phyloP scores from a whole-genome alignment of 192 early-diverging fungal genomes.

The Linnemannia zychae region DNA sequence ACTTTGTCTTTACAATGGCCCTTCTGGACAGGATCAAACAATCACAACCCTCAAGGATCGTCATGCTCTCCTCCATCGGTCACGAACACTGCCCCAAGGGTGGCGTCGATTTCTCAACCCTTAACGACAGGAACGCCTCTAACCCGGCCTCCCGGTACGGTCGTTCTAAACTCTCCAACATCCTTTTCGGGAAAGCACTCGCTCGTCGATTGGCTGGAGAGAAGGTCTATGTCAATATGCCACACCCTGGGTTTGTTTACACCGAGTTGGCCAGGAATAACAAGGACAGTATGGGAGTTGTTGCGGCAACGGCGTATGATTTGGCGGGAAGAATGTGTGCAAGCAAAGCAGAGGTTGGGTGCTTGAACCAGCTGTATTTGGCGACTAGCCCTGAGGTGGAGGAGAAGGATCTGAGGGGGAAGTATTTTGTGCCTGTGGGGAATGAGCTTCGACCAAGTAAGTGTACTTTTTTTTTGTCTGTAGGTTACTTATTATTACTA shows the following conservation, averaged over 20 bases:
- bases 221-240: conserved; percentile 56
- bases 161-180: conserved; percentile 67
- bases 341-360: conserved; percentile 54
- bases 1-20: conserved; percentile 55
- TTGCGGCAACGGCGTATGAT: conserved; percentile 26
- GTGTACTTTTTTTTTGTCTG: neutral
- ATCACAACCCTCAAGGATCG: conserved; percentile 55
- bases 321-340: conserved; percentile 47
- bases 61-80: conserved; percentile 58
- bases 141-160: conserved; percentile 57
- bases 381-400: conserved; percentile 70
- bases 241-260: conserved; percentile 69
- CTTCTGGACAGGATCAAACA: conserved; percentile 47
- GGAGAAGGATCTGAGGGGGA: conserved; percentile 56
- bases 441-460: conserved; percentile 40
- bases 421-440: conserved; percentile 53
- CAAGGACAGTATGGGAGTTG: conserved; percentile 13
- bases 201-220: conserved; percentile 54
- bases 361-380: conserved; percentile 62
- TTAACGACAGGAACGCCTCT: conserved; percentile 52
- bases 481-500: too few relatives aligned
- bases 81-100: conserved; percentile 40
- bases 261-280: conserved; percentile 61
- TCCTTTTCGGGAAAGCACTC: conserved; percentile 65
- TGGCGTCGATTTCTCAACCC: conserved; percentile 61